Evolutionary conservation across 495 filamentous ascomycete species (phyloP).

Genomic region (Tirmania nivea): DNA sequence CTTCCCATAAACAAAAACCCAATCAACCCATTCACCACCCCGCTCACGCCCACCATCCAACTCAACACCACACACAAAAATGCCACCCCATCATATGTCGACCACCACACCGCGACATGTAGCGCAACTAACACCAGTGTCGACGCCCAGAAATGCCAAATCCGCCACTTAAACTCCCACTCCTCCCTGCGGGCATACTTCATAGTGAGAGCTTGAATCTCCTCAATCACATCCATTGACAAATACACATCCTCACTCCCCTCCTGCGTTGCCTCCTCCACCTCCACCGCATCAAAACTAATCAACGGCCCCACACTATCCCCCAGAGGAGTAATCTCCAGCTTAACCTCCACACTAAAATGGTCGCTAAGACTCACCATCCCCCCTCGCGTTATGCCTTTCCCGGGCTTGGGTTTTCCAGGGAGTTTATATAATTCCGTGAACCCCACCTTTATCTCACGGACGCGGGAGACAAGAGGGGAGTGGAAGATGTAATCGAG

Average conservation of each 20-base stretch:
- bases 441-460: constrained; percentile 52
- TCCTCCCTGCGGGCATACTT: constrained; percentile 46
- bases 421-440: constrained; percentile 29
- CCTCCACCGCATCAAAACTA: constrained; percentile 8
- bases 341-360: constrained; percentile 57
- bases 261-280: constrained; percentile 9
- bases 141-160: constrained; percentile 48
- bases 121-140: constrained; percentile 41
- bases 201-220: constrained; percentile 44
- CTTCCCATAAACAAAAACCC: constrained; percentile 65
- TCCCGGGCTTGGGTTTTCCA: constrained; percentile 9
- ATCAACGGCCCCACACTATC: constrained; percentile 8
- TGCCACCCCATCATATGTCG: constrained; percentile 45
- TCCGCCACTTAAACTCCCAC: constrained; percentile 43
- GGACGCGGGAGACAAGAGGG: constrained; percentile 38
- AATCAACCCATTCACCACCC: constrained; percentile 64
- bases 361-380: constrained; percentile 80
- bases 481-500: constrained; percentile 78
- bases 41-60: constrained; percentile 50
- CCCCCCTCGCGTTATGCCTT: constrained; percentile 46
- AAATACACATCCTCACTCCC: constrained; percentile 17
- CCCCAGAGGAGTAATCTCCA: constrained; percentile 21
- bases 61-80: constrained; percentile 65
- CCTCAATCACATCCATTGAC: constrained; percentile 40
- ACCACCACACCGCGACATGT: constrained; percentile 73